Base-by-base conservation (phyloP, 768 basidiomycete species). In the Auriscalpium vulgare region DNA sequence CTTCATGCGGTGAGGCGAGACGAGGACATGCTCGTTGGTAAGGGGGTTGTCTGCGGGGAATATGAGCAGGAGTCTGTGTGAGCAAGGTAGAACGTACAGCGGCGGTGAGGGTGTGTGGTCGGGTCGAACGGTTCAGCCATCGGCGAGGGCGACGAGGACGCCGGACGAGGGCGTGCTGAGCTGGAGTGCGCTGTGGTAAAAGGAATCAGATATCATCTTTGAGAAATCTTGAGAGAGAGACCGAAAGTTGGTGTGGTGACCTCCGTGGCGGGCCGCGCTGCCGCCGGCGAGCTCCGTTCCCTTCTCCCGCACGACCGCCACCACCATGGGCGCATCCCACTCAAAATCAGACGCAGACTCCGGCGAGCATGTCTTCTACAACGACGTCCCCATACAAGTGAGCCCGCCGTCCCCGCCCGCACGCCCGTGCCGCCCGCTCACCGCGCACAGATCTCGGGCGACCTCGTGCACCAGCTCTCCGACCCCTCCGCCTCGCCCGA, bases 1-100 rank as follows among this genome's bases (percentile, higher is more conserved):
- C 64, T 89, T 91, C 8, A 78, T 91, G 51, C 94, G 87, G 69
- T 95, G 93, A 0, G 93, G 91, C 40, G 91, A 93, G 37, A 93
- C 87, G 37, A 95, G 82, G 54, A 93, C 73, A 65, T 89, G 77
- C 62, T 86, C 85, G 56, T 81, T 78, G 0, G 81, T 84, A 56
- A 95, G 78, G 4, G 92, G 90, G 64, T 95, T 95, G 67, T 81
- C 91, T 93, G 47, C 13, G n/a, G 47, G 11, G 11, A 29, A 19
- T n/a, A 17, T 13, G 47, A 54, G 51, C 19, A 23, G 5, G 17
- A 37, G 29, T 19, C 19, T 43, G 8, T 4, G n/a, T 8, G 46
- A 35, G 37, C 57, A 38, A 51, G 17, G 35, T 46, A 17, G 38
- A 51, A 56, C 60, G 47, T 50, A 61, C 60, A 53, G 17, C 60